A percentile compares a stretch with the other conserved stretches of the same genome.
Evolutionary conservation across 371 early-diverging fungal genomes (phyloP).

Genomic region (Zancudomyces culisetae): DNA sequence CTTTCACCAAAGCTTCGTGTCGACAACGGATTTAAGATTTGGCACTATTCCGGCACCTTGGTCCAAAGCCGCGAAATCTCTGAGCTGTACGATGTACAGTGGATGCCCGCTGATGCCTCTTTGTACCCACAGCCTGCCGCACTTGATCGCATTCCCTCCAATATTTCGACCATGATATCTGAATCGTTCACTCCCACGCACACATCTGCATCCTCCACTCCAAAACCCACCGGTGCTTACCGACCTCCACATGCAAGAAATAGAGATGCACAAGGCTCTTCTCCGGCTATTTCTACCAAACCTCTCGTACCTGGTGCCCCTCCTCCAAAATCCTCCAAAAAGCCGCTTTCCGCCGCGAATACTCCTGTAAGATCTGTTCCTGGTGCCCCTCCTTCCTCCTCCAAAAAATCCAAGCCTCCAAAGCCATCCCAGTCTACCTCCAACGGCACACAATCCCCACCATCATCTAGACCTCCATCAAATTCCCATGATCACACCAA

Average conservation of each 20-base stretch:
- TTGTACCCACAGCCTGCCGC: conserved; percentile 46
- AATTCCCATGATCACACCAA: neutral
- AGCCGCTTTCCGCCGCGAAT: conserved; percentile 3
- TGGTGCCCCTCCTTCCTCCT: conserved; percentile 8
- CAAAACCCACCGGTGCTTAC: conserved; percentile 22
- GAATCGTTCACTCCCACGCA: neutral
- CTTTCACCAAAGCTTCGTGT: conserved; percentile 85
- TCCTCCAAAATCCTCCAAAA: conserved; percentile 5
- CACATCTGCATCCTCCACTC: neutral
- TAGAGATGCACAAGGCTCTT: conserved; percentile 7
- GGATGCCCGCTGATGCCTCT: conserved; percentile 43
- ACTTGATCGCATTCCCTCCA: conserved; percentile 7
- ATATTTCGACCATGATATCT: conserved; percentile 5
- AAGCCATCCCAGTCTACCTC: neutral
- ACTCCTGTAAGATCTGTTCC: conserved; percentile 3
- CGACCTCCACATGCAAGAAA: conserved; percentile 22
- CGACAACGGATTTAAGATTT: conserved; percentile 88
- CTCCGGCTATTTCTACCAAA: neutral
- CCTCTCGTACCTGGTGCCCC: conserved; percentile 14
- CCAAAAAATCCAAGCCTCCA: conserved; percentile 18
- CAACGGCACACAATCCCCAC: neutral
- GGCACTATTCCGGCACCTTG: conserved; percentile 83
- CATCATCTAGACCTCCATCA: neutral
- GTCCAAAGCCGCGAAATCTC: conserved; percentile 49
- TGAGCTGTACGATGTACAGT: conserved; percentile 74